Evolutionary conservation across 179 eudicot species (phyloP).

Genomic region (Amaranthus tricolor): DNA sequence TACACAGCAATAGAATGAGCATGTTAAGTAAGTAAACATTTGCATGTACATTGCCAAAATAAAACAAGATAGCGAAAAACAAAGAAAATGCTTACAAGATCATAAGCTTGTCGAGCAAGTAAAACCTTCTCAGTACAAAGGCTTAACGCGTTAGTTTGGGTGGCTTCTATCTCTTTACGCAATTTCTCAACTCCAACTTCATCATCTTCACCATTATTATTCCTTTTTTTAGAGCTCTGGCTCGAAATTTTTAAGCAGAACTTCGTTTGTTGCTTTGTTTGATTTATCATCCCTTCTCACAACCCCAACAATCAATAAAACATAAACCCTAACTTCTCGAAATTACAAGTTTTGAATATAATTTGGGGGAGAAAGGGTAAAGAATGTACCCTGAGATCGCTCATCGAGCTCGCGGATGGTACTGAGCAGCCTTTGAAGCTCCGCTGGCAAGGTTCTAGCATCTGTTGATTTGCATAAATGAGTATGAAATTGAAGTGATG

Average conservation of each 20-base stretch:
- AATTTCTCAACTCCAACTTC: constrained; percentile 57
- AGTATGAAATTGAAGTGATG: not conserved
- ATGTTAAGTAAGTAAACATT: not conserved
- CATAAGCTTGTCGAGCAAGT: constrained; percentile 93
- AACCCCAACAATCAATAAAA: not conserved
- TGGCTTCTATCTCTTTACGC: constrained; percentile 64
- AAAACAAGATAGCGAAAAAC: not conserved
- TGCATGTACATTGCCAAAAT: no score
- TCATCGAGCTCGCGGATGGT: constrained; percentile 91
- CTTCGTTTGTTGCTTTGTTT: constrained; percentile 88
- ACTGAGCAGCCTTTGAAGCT: constrained; percentile 94
- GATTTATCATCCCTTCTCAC: constrained; percentile 73
- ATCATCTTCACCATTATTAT: constrained; percentile 40
- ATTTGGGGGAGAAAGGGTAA: not conserved
- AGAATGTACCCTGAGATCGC: constrained; percentile 70
- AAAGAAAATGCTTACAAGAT: constrained; percentile 54
- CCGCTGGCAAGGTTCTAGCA: constrained; percentile 98
- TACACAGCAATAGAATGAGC: not conserved
- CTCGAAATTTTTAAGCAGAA: constrained; percentile 70
- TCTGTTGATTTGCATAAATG: constrained; percentile 35
- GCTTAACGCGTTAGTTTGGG: constrained; percentile 78
- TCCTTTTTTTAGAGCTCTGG: constrained; percentile 55
- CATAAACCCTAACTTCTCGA: not conserved
- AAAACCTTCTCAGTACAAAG: constrained; percentile 93
- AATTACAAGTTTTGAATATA: not conserved